Evolutionary conservation across 2,329 filamentous ascomycete genomes (phyloP).

Genomic region (Magnaporthiopsis rhizophila): DNA sequence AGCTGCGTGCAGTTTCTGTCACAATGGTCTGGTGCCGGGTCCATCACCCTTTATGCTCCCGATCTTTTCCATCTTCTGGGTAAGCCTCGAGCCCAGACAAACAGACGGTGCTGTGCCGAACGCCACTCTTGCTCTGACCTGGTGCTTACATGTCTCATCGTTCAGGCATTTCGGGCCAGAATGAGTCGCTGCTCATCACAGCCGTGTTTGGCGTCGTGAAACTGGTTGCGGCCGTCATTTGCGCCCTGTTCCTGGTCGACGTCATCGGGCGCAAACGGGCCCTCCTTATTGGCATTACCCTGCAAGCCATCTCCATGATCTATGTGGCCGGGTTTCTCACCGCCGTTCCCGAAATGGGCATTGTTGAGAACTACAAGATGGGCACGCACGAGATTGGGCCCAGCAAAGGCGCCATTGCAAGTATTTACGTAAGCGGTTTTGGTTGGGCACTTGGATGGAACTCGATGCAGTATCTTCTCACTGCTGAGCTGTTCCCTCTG

Average conservation of each 20-base stretch:
- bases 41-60: slow-evolving; percentile 69
- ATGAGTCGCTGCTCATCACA: slow-evolving; percentile 64
- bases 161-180: slow-evolving; percentile 52
- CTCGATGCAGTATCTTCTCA: slow-evolving; percentile 70
- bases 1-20: slow-evolving; percentile 62
- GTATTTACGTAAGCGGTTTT: slow-evolving; percentile 63
- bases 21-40: slow-evolving; percentile 67
- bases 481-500: slow-evolving; percentile 69
- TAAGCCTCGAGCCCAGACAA: neutral
- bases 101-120: no score
- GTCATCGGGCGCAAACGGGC: slow-evolving; percentile 68
- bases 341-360: slow-evolving; percentile 50
- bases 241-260: slow-evolving; percentile 72
- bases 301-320: slow-evolving; percentile 53
- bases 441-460: slow-evolving; percentile 70
- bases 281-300: slow-evolving; percentile 49
- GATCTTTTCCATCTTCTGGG: slow-evolving; percentile 65
- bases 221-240: slow-evolving; percentile 56
- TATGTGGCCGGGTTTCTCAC: slow-evolving; percentile 57
- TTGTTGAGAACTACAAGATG: slow-evolving; percentile 35
- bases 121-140: no score
- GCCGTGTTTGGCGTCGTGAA: slow-evolving; percentile 72
- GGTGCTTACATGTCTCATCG: neutral
- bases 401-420: slow-evolving; percentile 60
- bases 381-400: slow-evolving; percentile 41